These are phyloP conservation scores for Larix sibirica DNA, from an alignment of 83 land plant species.

Conservation along the genomic window DNA sequence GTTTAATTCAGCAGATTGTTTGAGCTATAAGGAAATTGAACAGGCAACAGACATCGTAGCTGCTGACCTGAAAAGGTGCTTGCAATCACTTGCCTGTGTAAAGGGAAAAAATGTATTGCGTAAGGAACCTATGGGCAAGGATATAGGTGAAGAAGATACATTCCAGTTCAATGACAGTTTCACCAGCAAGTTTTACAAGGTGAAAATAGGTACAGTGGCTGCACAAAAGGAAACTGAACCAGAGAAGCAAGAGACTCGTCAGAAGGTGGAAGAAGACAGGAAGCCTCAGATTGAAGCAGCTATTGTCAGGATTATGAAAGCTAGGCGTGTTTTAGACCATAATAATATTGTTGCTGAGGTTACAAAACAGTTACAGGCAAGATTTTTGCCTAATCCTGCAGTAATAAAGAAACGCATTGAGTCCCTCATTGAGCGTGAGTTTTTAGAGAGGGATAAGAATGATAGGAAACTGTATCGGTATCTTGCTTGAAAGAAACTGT, in stretches of 20 bases:
- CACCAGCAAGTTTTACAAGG: slow-evolving; percentile 83
- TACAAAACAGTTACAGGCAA: slow-evolving; percentile 92
- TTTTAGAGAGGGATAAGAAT: slow-evolving; percentile 86
- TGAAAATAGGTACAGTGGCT: slow-evolving; percentile 94
- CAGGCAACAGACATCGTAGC: slow-evolving; percentile 91
- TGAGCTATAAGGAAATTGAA: slow-evolving; percentile 90
- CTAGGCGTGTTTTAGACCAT: slow-evolving; percentile 87
- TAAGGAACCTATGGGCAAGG: slow-evolving; percentile 99
- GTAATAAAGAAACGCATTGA: slow-evolving; percentile 97
- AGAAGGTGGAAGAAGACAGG: slow-evolving; percentile 97
- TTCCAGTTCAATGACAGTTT: slow-evolving; percentile 92
- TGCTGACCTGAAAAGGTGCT: slow-evolving; percentile 80
- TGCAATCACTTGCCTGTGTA: slow-evolving; percentile 95
- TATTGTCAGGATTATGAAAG: slow-evolving; percentile 97
- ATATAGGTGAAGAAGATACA: slow-evolving; percentile 83
- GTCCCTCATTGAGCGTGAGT: slow-evolving; percentile 93
- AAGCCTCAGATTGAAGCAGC: slow-evolving; percentile 99
- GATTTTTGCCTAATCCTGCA: slow-evolving; percentile 90
- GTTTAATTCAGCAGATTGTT: slow-evolving; percentile 71
- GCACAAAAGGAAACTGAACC: slow-evolving; percentile 99
- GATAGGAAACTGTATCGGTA: slow-evolving; percentile 94
- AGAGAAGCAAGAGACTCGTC: slow-evolving; percentile 96
- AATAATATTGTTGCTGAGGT: slow-evolving; percentile 95
- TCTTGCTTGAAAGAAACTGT: slow-evolving; percentile 64
- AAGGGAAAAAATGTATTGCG: slow-evolving; percentile 94